Conservation (phyloP, 31 red algal species). For the Porphyra umbilicalis region DNA sequence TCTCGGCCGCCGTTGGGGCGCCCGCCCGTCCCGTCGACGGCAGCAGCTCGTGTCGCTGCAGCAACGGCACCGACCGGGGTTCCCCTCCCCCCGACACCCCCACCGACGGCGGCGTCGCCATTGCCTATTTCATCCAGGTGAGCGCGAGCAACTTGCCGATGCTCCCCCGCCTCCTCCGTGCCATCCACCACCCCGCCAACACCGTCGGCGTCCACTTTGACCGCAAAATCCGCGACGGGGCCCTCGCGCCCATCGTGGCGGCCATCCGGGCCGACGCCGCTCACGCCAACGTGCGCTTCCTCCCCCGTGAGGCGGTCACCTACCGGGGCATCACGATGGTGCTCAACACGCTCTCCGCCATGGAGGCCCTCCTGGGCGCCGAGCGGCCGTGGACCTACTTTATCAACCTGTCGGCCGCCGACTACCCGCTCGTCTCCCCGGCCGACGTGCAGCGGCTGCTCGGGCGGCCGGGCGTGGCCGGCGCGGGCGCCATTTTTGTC, state of each 20-base stretch:
- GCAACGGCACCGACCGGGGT: too few species aligned
- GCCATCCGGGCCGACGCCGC: background rate
- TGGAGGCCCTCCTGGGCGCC: slow-evolving; percentile 13
- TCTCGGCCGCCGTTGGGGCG: too few species aligned
- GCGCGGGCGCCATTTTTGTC: slow-evolving; percentile 2
- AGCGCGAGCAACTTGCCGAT: background rate
- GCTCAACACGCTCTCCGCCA: slow-evolving; percentile 45
- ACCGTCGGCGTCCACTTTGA: background rate
- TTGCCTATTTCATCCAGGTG: background rate
- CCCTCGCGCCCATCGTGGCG: background rate
- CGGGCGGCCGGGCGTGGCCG: slow-evolving; percentile 20
- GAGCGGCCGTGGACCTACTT: slow-evolving; percentile 46
- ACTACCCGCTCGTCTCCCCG: slow-evolving; percentile 55
- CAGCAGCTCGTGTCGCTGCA: too few species aligned
- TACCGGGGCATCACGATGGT: slow-evolving; percentile 60
- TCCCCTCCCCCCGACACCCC: too few species aligned
- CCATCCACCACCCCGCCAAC: background rate
- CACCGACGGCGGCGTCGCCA: background rate
- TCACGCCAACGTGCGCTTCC: slow-evolving; percentile 40
- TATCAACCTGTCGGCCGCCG: slow-evolving; percentile 59
- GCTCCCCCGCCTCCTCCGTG: background rate
- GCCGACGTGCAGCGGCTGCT: slow-evolving; percentile 14
- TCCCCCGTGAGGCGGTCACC: slow-evolving; percentile 52
- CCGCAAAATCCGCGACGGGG: background rate
- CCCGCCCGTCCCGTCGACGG: too few species aligned